Evolutionary conservation across 1,139 yeast species (phyloP), one percentile per base, ranked within the genome.

Genomic region (Scheffersomyces segobiensis): DNA sequence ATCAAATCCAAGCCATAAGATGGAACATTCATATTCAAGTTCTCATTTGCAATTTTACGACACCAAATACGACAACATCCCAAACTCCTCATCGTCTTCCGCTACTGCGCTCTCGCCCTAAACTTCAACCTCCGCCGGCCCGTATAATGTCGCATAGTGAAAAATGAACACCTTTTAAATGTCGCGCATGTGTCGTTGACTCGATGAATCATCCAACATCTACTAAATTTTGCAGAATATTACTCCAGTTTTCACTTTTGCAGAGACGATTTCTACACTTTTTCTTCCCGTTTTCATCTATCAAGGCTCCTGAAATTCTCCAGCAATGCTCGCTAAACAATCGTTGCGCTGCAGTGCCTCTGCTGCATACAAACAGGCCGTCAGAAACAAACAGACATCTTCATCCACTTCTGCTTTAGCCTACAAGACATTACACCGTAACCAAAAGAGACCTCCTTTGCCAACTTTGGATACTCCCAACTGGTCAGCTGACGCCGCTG

Each of bases 401-500:
- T 85, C 91, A 52, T 91, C 97, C 39, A 93, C 97, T n/a, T 87
- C 97, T 26, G 98, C 98, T 3, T 80, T 95, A 74, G 97, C 98
- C 18, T 95, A 95, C 80, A 95, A 95, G 77, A 89, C 92, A 49
- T 81, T 93, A 65, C 97, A 93, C 75, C 86, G 91, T 69, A 91
- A 92, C 73, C 90, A 88, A 68, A 87, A 86, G 68, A 87, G 95
- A 73, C 98, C 98, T 50, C 91, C 97, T 52, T 83, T 95, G 66
- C 99, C 99, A 59, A 90, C 96, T n/a, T 82, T 93, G 65, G 98
- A 93, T 64, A 88, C 97, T 20, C 98, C 98, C 61, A 86, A 86
- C 69, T 92, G 98, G 97, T 89, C 96, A 46, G 96, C 97, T 39
- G 91, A 91, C 66, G 91, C 97, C 50, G 99, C 98, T 10, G 97